phyloP scores from a whole-genome alignment of 2,329 filamentous ascomycete genomes.

The Nemania abortiva region DNA sequence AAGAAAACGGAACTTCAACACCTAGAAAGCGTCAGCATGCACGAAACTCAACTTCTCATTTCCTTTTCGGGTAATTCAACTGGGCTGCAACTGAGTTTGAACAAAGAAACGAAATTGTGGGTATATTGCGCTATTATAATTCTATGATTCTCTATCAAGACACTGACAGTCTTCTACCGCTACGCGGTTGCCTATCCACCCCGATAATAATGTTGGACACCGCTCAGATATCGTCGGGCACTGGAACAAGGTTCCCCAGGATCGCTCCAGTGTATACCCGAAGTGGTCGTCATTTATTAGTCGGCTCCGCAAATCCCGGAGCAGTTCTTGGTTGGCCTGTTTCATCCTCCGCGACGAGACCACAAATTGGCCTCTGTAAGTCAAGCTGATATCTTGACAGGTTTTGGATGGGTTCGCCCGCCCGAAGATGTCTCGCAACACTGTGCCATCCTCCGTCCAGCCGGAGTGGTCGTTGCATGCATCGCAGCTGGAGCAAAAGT shows the following conservation, averaged over 20 bases:
- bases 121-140: constrained; percentile 25
- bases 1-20: neutral
- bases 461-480: constrained; percentile 41
- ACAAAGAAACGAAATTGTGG: constrained; percentile 17
- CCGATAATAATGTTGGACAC: constrained; percentile 39
- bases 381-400: constrained; percentile 39
- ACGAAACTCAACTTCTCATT: neutral
- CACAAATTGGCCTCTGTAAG: constrained; percentile 41
- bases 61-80: neutral
- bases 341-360: constrained; percentile 39
- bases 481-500: constrained; percentile 39
- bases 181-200: constrained; percentile 40
- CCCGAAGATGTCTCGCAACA: constrained; percentile 37
- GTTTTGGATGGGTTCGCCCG: constrained; percentile 30
- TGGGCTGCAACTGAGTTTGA: neutral
- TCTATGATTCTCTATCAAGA: constrained; percentile 34
- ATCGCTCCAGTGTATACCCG: constrained; percentile 38
- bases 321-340: constrained; percentile 33
- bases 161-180: constrained; percentile 40
- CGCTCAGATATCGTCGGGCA: constrained; percentile 41
- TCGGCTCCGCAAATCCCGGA: constrained; percentile 31
- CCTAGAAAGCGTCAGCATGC: neutral
- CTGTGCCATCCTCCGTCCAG: constrained; percentile 32
- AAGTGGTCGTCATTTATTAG: constrained; percentile 32
- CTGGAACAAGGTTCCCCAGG: constrained; percentile 38